Evolutionary conservation across 768 basidiomycete species (phyloP), one percentile per base, ranked within the genome.

Genomic region (Mycena venus): DNA sequence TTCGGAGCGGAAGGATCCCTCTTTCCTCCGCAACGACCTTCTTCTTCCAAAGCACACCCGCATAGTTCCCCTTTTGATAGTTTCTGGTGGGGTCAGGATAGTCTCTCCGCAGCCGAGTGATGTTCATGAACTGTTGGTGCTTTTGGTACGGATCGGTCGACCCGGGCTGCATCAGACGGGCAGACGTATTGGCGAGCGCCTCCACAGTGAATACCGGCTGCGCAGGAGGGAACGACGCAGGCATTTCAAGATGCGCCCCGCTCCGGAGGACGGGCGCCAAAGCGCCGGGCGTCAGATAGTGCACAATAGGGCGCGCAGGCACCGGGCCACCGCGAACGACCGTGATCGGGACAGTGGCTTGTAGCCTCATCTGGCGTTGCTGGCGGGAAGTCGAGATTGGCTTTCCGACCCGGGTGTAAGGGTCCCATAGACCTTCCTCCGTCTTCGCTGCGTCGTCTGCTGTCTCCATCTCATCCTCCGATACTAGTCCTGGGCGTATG

Each of bases 41-140:
- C 71, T 73, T 73, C 66, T 63, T 61, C 72, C 72, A 73, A 15
- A 73, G 60, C 60, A 73, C 12, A 23, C 72, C 72, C 4, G 49
- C 65, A 36, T 55, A 73, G 19, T 32, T 32, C 12, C 63, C 62
- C 1, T 5, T 8, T 2, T 19, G 32, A 66, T 73, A 68, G 4
- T n/a, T 21, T 5, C 5, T 15, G 4, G 55, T 10, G 23, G 72
- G 72, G n/a, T 73, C 65, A 4, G 66, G 49, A 23, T 32, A 10
- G 3, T 44, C 15, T 4, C 4, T 3, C 14, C 10, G 9, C 10
- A 15, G 19, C 42, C 32, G 10, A n/a, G 17, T 38, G 2, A 6
- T 34, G 34, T 70, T 61, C 32, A 25, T 27, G 15, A 11, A 47
- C 34, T 31, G 14, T 7, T 1, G 59, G 7, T 3, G 59, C 32